Conservation (phyloP, 2,329 filamentous ascomycete species). For the Dryadomyces quercus-mongolicae region DNA sequence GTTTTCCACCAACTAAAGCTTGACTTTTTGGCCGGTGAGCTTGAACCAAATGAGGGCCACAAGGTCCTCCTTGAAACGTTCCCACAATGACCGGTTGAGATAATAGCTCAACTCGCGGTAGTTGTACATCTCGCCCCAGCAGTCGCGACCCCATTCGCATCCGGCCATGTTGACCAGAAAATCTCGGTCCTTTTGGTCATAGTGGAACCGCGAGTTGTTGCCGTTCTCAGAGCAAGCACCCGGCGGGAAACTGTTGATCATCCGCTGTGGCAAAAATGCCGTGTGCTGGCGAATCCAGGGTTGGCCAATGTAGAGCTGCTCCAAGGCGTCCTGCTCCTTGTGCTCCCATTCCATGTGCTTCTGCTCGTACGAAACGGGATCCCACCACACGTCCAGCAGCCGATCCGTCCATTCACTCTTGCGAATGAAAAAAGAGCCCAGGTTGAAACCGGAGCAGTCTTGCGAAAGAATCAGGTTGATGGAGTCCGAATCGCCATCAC, state of each 20-base stretch:
- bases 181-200: constrained; percentile 72
- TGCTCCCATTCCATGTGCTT: constrained; percentile 99
- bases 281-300: constrained; percentile 86
- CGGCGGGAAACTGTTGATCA: constrained; percentile 86
- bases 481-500: constrained; percentile 65
- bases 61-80: constrained; percentile 58
- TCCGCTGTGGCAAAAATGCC: constrained; percentile 80
- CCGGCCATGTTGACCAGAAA: constrained; percentile 98
- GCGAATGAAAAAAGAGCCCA: constrained; percentile 87
- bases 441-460: constrained; percentile 91
- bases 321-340: constrained; percentile 92
- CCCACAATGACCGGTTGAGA: constrained; percentile 75
- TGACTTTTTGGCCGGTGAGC: constrained; percentile 48
- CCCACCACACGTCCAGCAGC: constrained; percentile 94
- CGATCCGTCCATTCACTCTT: constrained; percentile 83
- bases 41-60: constrained; percentile 50
- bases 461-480: constrained; percentile 84
- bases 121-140: constrained; percentile 95
- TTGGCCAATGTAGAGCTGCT: constrained; percentile 82
- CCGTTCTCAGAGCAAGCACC: constrained; percentile 76
- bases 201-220: constrained; percentile 70
- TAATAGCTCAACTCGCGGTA: constrained; percentile 86
- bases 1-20: constrained; percentile 28
- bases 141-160: constrained; percentile 92
- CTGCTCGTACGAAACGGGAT: constrained; percentile 93